Conservation (phyloP, 495 filamentous ascomycete species). For the Collariella sp. region DNA sequence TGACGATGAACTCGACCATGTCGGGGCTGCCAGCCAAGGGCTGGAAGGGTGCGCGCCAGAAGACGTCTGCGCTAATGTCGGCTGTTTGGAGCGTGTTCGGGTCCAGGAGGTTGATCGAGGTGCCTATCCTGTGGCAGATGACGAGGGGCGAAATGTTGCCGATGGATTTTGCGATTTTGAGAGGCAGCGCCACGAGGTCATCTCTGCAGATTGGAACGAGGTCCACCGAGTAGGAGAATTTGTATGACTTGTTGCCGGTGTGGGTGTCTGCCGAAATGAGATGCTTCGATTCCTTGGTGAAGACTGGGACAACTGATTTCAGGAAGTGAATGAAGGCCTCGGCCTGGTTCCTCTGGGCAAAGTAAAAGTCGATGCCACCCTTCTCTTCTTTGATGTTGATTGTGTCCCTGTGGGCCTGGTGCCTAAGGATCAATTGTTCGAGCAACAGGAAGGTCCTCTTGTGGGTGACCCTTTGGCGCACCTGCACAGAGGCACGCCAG, state of each 20-base stretch:
- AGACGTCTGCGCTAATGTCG: slow-evolving; percentile 68
- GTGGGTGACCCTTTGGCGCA: slow-evolving; percentile 93
- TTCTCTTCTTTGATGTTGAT: slow-evolving; percentile 95
- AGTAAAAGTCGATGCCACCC: slow-evolving; percentile 94
- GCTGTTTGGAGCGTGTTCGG: slow-evolving; percentile 83
- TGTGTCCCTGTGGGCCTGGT: slow-evolving; percentile 82
- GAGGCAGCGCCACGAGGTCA: slow-evolving; percentile 84
- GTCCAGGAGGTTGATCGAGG: slow-evolving; percentile 80
- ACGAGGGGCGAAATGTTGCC: slow-evolving; percentile 65
- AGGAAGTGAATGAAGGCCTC: slow-evolving; percentile 91
- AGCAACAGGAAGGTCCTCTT: slow-evolving; percentile 96
- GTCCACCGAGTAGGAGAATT: slow-evolving; percentile 81
- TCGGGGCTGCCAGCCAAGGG: slow-evolving; percentile 77
- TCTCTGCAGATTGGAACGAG: slow-evolving; percentile 93
- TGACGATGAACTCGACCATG: slow-evolving; percentile 82
- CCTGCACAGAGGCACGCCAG: slow-evolving; percentile 53
- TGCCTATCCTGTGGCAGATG: slow-evolving; percentile 84
- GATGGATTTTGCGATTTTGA: slow-evolving; percentile 72
- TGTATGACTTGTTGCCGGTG: slow-evolving; percentile 80
- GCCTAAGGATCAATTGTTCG: slow-evolving; percentile 92
- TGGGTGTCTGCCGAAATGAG: slow-evolving; percentile 92
- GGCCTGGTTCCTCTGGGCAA: slow-evolving; percentile 76
- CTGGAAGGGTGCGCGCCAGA: slow-evolving; percentile 81
- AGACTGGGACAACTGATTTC: slow-evolving; percentile 65
- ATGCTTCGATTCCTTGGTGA: slow-evolving; percentile 78